A percentile compares a stretch with the other conserved stretches of the same genome.
These are phyloP conservation scores for Clathrus columnatus DNA, from an alignment of 768 basidiomycete species.

Conservation along the genomic window DNA sequence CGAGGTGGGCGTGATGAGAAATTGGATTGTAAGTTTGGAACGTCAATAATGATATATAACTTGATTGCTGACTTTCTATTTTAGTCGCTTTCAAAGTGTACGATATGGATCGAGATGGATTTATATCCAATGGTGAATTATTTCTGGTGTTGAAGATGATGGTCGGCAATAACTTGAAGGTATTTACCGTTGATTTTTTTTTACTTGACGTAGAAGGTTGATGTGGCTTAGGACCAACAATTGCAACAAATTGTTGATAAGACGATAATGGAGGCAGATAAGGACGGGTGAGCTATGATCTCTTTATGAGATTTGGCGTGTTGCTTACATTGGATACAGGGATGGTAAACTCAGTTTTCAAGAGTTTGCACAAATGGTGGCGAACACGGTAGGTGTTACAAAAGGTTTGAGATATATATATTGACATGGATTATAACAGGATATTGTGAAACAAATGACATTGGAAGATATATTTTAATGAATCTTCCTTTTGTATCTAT, in stretches of 20 bases:
- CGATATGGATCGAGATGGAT: constrained; percentile 96
- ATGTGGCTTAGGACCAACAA: constrained; percentile 73
- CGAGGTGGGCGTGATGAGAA: constrained; percentile 97
- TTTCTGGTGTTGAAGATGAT: constrained; percentile 99
- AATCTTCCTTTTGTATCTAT: neutral
- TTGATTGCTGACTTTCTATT: neutral
- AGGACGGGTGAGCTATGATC: constrained; percentile 52
- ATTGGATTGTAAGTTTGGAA: constrained; percentile 63
- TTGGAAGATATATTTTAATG: constrained; percentile 80
- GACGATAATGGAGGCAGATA: constrained; percentile 99
- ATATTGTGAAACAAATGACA: constrained; percentile 99
- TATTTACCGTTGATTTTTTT: constrained; percentile 22
- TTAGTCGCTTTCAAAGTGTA: constrained; percentile 99
- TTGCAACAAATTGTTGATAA: constrained; percentile 99
- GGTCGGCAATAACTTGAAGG: constrained; percentile 99
- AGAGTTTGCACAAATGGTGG: constrained; percentile 94
- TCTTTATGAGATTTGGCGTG: neutral
- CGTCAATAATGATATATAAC: neutral
- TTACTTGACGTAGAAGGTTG: neutral
- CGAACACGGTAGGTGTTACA: constrained; percentile 67
- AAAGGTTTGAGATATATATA: neutral
- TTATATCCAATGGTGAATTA: constrained; percentile 95
- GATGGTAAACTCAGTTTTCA: constrained; percentile 97
- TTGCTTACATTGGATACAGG: constrained; percentile 14
- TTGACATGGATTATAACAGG: constrained; percentile 36